Base-by-base conservation (phyloP, 2,329 filamentous ascomycete genomes). In the Cercospora brassicicola region DNA sequence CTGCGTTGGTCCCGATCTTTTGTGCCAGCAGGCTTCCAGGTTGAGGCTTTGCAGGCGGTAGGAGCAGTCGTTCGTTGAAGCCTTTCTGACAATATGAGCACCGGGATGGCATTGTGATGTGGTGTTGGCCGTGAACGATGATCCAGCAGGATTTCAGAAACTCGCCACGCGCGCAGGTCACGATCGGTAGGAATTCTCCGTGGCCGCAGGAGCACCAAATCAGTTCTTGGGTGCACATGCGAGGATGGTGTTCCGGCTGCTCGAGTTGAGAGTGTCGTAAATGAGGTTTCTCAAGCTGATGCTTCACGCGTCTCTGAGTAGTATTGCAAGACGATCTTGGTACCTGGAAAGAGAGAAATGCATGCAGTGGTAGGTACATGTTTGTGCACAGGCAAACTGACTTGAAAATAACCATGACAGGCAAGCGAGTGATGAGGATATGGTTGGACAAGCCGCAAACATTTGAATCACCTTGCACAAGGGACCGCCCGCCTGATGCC, bases 191-290 rank as follows among this genome's bases (percentile, higher is more conserved):
- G 64, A 77, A 72, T 65, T 77, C 76, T 70, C 75, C 76, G 68
- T 77, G 76, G 45, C 73, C 73, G 72, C 76, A 77, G 67, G 70
- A 71, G 68, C 76, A 77, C 76, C 76, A 77, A 62, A 77, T 73
- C 18, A 77, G 71, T 72, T 75, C 69, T 74, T 77, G 76, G n/a
- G 73, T 76, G 72, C 76, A 76, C 74, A 76, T 75, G 53, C n/a
- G 53, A 15, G 11, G 26, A 28, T 1, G 53, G 6, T 56, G 4
- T 6, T 18, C 2, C 20, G 6, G 45, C 8, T 48, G 33, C 1
- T 1, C 10, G 18, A 48, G 45, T 18, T 48, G 18, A 48, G 9
- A 5, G 3, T 20, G 45, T 23, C 11, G 18, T 0, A 48, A 18
- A 8, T 5, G 10, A 23, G 9, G 45, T 48, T 10, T 39, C 33